Base-by-base conservation (phyloP, 768 basidiomycete genomes). In the Suillus weaverae region DNA sequence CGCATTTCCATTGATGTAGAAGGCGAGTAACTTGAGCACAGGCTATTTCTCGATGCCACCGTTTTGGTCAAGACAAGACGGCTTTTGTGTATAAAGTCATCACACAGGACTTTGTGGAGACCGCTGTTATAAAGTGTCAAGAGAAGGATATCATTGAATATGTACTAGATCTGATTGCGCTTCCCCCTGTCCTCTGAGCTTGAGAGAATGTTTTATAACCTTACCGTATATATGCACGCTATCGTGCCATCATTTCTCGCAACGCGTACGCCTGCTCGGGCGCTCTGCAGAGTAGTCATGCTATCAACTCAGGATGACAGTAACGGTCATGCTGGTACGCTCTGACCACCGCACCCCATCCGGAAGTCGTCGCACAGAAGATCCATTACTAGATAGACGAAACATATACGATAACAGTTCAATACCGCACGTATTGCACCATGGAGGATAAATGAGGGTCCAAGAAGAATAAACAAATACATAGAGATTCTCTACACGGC, bases 401-500 rank as follows among this genome's bases (percentile, higher is more conserved):
- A 26, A 53, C 9, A 20, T 53, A 53, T 35, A 33, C 32, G 20
- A 54, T 35, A 20, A 11, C 32, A 54, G 51, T 53, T 20, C 8
- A 5, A 33, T n/a, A n/a, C 53, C 33, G 33, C 33, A 35, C 11
- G 53, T 35, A 54, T 54, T 35, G 53, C 1, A 20, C 18, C 30
- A 18, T 53, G 16, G 13, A 26, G 16, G 26, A 16, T 16, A 30
- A 32, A 30, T 4, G 51, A 33, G 5, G 10, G 10, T 35, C 51
- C 18, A 54, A 54, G 33, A 54, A 54, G 8, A 54, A 16, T 14
- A 51, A 16, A 51, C 14, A 30, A 35, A 35, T 6, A 6, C 20
- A 35, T 7, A 35, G 1, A 35, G 7, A 9, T n/a, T 39, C 38
- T 57, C 10, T 38, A 70, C n/a, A 72, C 35, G 16, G 38, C 61